A percentile compares a stretch with the other conserved stretches of the same genome.
phyloP scores from a whole-genome alignment of 805 yeast species.

The Grigorovia transvaalensis region DNA sequence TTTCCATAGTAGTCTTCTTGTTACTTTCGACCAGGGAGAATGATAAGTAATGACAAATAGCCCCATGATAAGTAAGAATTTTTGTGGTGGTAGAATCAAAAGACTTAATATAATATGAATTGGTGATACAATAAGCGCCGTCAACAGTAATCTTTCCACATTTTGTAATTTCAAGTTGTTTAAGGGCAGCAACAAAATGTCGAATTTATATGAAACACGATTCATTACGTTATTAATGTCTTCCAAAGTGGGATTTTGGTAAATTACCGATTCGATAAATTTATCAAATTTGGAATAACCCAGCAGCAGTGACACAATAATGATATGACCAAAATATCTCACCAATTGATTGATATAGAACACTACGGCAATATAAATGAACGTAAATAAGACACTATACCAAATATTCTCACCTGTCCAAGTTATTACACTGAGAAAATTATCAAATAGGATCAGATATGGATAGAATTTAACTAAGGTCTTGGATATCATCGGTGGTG shows the following conservation, averaged over 20 bases:
- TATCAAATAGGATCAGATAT: conserved; percentile 65
- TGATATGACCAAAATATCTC: conserved; percentile 69
- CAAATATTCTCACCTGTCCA: conserved; percentile 88
- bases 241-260: conserved; percentile 70
- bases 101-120: conserved; percentile 60
- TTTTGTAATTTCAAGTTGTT: conserved; percentile 72
- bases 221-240: conserved; percentile 72
- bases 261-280: conserved; percentile 38
- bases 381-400: conserved; percentile 49
- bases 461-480: conserved; percentile 80
- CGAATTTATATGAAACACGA: conserved; percentile 63
- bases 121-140: conserved; percentile 81
- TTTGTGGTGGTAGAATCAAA: conserved; percentile 61
- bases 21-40: conserved; percentile 73
- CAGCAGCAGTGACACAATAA: conserved; percentile 48
- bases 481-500: conserved; percentile 86
- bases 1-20: conserved; percentile 79
- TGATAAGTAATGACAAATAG: conserved; percentile 66
- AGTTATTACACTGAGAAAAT: conserved; percentile 59
- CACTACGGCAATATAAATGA: conserved; percentile 43
- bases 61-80: conserved; percentile 49
- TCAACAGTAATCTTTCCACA: conserved; percentile 66
- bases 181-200: conserved; percentile 70
- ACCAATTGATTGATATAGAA: conserved; percentile 65
- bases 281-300: conserved; percentile 50